These are phyloP conservation scores for Aegle marmelos DNA, from an alignment of 345 rosid species.

Conservation along the genomic window DNA sequence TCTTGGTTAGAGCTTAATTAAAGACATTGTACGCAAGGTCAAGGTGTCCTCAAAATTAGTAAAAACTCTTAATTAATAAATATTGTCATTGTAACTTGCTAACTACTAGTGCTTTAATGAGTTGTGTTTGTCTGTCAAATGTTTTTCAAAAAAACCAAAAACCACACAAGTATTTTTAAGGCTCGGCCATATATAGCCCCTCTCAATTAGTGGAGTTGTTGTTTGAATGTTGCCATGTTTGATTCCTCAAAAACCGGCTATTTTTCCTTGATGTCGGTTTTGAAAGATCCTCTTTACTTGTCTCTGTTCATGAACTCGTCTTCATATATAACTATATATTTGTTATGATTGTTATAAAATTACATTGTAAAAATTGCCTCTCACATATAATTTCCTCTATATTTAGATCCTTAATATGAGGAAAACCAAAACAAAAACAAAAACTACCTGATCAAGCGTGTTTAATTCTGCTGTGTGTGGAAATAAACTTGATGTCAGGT, in stretches of 20 bases:
- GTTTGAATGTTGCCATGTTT: conserved; percentile 55
- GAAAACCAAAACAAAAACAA: neutral
- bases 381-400: neutral
- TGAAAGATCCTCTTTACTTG: neutral
- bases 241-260: conserved; percentile 49
- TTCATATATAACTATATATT: neutral
- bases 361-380: neutral
- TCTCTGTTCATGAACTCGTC: neutral
- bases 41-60: conserved; percentile 29
- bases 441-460: no score
- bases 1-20: conserved; percentile 20
- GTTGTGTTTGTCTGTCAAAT: conserved; percentile 43
- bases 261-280: conserved; percentile 28
- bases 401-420: neutral
- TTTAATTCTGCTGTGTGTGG: no score
- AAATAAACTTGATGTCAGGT: no score
- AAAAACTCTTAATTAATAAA: conserved; percentile 12
- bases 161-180: conserved; percentile 6
- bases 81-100: conserved; percentile 4
- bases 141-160: conserved; percentile 19
- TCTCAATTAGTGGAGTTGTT: conserved; percentile 54
- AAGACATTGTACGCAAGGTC: conserved; percentile 24
- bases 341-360: neutral
- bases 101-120: conserved; percentile 35
- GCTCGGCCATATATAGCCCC: conserved; percentile 6